Conservation (phyloP, 768 basidiomycete genomes). For the Ramaria sp. region DNA sequence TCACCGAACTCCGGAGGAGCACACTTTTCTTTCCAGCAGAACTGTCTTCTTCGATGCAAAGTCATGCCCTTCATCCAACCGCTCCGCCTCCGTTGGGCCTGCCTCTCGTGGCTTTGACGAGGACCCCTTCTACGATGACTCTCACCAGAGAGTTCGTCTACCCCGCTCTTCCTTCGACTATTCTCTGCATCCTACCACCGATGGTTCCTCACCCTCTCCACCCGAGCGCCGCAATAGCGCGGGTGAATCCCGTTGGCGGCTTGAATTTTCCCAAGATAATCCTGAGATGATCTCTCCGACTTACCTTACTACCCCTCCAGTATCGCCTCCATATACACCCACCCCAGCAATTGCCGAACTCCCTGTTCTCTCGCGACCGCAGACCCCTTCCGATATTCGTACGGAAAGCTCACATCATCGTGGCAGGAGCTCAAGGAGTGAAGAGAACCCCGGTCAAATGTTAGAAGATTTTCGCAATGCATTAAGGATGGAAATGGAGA, state of each 20-base stretch:
- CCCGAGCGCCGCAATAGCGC: constrained; percentile 1
- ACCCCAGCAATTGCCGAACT: not conserved
- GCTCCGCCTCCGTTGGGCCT: constrained; percentile 38
- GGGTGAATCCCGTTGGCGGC: not conserved
- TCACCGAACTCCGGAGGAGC: constrained; percentile 72
- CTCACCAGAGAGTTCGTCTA: not conserved
- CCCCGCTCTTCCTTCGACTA: not conserved
- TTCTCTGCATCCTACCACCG: not conserved
- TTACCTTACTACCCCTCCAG: not conserved
- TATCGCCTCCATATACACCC: constrained; percentile 6
- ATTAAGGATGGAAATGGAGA: constrained; percentile 21
- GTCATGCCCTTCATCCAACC: constrained; percentile 28
- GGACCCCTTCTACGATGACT: constrained; percentile 6
- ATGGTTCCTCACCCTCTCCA: not conserved
- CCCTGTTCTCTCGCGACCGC: constrained; percentile 1
- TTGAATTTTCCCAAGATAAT: not conserved
- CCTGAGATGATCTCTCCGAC: not conserved
- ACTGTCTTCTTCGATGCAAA: constrained; percentile 65
- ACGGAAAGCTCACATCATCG: not conserved
- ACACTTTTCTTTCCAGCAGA: constrained; percentile 58
- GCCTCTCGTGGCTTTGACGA: constrained; percentile 31
- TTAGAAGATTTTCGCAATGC: constrained; percentile 30
- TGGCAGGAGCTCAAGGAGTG: not conserved
- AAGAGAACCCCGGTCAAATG: constrained; percentile 21
- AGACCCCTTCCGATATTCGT: not conserved